phyloP scores from a whole-genome alignment of 306 rosid genomes.

The Castanopsis chinensis region DNA sequence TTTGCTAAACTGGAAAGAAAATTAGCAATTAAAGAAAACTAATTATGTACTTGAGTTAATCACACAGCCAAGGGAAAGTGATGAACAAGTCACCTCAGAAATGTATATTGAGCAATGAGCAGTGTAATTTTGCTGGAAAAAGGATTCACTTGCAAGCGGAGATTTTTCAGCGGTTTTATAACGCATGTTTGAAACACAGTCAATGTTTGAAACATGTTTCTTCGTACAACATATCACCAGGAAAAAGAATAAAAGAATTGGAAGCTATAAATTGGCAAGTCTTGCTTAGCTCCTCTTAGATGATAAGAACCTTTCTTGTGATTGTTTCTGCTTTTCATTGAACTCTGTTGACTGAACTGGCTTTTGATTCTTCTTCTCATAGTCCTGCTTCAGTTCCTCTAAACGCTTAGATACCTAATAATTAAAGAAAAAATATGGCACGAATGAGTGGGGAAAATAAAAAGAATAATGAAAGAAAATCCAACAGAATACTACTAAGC shows the following conservation, averaged over 20 bases:
- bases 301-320: slow-evolving; percentile 13
- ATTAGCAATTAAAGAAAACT: too few species aligned
- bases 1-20: too few species aligned
- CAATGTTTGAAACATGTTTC: neutral
- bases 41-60: too few species aligned
- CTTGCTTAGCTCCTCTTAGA: neutral
- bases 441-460: neutral
- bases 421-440: slow-evolving; percentile 4
- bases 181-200: neutral
- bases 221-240: neutral
- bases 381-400: slow-evolving; percentile 64
- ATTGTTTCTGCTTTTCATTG: slow-evolving; percentile 29
- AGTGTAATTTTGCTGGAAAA: neutral
- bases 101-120: too few species aligned
- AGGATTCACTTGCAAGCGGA: neutral
- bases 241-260: slow-evolving; percentile 3
- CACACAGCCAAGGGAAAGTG: too few species aligned
- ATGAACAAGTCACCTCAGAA: too few species aligned
- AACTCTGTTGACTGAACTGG: slow-evolving; percentile 22
- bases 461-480: neutral
- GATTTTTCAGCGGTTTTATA: neutral
- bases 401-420: slow-evolving; percentile 72
- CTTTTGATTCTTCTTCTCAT: slow-evolving; percentile 68
- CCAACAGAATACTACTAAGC: neutral
- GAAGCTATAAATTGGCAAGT: neutral